Base-by-base conservation (phyloP, 192 early-diverging fungal genomes). In the Entomortierella parvispora region DNA sequence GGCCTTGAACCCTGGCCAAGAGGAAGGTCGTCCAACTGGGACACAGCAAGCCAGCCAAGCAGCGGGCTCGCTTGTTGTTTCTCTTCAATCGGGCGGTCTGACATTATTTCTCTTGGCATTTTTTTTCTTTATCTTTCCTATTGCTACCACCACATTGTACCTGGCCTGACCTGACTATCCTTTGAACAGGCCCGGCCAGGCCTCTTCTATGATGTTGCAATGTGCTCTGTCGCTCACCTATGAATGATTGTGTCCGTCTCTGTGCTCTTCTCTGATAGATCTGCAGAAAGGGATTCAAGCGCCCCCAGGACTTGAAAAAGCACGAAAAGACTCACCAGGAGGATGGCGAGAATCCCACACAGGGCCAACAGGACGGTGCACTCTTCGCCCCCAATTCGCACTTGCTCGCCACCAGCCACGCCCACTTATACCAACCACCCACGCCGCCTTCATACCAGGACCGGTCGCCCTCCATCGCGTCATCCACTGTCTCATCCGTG, bases 261-360 rank as follows among this genome's bases (percentile, higher is more conserved):
- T n/a, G n/a, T n/a, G n/a, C n/a, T n/a, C n/a, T n/a, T n/a, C n/a
- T n/a, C 26, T 49, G 51, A 63, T 72, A 93, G 88, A 80, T 67
- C 63, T 96, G 95, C 80, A 81, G 80, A 45, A 94, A 95, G 79
- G 79, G 90, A 5, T 97, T 96, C 85, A 97, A 97, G 84, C 87
- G 95, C 14, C 94, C 93, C 15, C 96, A 97, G 84, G 96, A 97
- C 80, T 80, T 97, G 71, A 95, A 94, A 78, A 97, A 97, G 72
- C 96, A 97, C 81, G 93, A 94, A 78, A 90, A 87, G 71, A 95
- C 88, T 20, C 95, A 96, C 69, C 74, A 68, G 66, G 63, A 68
- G 9, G 49, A 33, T 28, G 37, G 15, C 32, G 52, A 7, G 26
- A 17, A 46, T 22, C 4, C 43, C 20, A 18, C 47, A 55, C 51